Conservation (phyloP, 1,284 basidiomycete species). For the Boletellus deceptivus region DNA sequence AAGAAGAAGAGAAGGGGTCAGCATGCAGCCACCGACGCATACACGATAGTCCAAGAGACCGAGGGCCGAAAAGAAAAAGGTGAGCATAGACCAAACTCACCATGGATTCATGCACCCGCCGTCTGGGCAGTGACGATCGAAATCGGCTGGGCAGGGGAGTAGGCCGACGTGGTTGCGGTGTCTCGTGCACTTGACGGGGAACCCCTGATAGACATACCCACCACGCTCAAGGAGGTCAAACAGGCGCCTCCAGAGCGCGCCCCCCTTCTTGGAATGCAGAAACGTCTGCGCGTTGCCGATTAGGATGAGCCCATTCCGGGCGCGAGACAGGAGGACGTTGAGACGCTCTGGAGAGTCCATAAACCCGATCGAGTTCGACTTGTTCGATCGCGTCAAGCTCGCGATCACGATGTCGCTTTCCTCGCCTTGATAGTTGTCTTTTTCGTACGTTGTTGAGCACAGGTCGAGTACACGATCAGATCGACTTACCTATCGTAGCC, state of each 20-base stretch:
- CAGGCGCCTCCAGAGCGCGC: conserved; percentile 48
- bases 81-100: conserved; percentile 31
- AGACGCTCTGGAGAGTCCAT: conserved; percentile 63
- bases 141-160: conserved; percentile 42
- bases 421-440: conserved; percentile 68
- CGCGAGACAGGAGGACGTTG: conserved; percentile 64
- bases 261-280: conserved; percentile 48
- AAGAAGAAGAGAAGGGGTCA: not conserved
- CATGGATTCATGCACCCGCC: conserved; percentile 58
- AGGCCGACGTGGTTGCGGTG: conserved; percentile 42
- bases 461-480: too few relatives aligned
- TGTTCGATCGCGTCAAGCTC: conserved; percentile 57
- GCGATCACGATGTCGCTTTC: conserved; percentile 63
- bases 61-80: too few relatives aligned
- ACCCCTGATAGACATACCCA: conserved; percentile 52
- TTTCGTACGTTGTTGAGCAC: too few relatives aligned
- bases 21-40: too few relatives aligned
- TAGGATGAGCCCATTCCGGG: conserved; percentile 57
- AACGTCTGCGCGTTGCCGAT: conserved; percentile 63
- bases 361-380: conserved; percentile 55
- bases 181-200: conserved; percentile 54
- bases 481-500: conserved; percentile 53
- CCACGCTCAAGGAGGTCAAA: conserved; percentile 42
- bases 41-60: too few relatives aligned
- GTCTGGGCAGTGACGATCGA: conserved; percentile 51